phyloP scores from a whole-genome alignment of 331 rosid genomes.

The Erythrophleum ivorense region DNA sequence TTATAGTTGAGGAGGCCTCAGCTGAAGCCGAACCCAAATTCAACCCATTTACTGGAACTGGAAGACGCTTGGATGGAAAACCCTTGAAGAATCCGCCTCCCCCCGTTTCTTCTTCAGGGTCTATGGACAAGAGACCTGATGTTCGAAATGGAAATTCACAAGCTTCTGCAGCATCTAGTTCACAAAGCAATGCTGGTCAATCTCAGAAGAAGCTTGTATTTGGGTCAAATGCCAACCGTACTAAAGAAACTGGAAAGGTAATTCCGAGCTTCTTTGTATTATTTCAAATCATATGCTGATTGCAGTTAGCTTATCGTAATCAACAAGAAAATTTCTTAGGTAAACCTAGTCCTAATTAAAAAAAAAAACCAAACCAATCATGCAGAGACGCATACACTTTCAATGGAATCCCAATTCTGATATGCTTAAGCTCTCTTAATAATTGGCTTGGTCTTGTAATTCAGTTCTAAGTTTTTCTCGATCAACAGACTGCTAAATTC shows the following conservation, averaged over 20 bases:
- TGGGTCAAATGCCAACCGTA: constrained; percentile 73
- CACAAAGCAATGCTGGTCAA: constrained; percentile 60
- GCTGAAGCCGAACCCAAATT: constrained; percentile 78
- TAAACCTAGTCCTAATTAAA: not conserved
- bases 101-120: constrained; percentile 55
- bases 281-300: constrained; percentile 12
- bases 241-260: constrained; percentile 74
- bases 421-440: not conserved
- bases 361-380: not conserved
- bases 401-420: not conserved
- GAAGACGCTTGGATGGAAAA: constrained; percentile 97
- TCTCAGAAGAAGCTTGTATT: constrained; percentile 95
- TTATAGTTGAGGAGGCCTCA: constrained; percentile 68
- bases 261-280: constrained; percentile 23
- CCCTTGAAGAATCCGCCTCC: constrained; percentile 62
- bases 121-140: constrained; percentile 60
- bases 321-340: not conserved
- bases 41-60: constrained; percentile 87
- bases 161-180: constrained; percentile 75
- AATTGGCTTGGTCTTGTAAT: not conserved
- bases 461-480: not conserved
- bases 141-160: constrained; percentile 50
- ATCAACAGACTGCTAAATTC: constrained; percentile 20
- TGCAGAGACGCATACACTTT: not conserved
- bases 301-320: not conserved